Percentiles rank a stretch among this genome's conserved stretches.
Evolutionary conservation across 1,139 yeast genomes (phyloP).

Genomic region (Candida pseudoviswanathii): DNA sequence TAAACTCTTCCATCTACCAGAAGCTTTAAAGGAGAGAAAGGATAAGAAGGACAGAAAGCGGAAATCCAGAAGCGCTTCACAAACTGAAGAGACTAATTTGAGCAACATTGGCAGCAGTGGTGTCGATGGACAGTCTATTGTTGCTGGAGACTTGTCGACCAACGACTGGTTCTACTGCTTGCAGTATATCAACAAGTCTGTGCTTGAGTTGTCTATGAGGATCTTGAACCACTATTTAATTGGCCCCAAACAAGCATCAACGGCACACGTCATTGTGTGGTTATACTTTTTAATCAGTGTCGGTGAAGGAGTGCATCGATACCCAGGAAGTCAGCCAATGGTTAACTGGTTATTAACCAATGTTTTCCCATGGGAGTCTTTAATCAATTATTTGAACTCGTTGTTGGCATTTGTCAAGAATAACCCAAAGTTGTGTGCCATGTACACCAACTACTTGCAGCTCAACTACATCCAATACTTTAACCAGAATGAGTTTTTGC

Average conservation of each 20-base stretch:
- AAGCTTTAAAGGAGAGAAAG: conserved; percentile 67
- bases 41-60: conserved; percentile 71
- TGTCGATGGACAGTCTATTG: conserved; percentile 33
- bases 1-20: conserved; percentile 66
- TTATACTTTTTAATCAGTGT: conserved; percentile 65
- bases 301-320: conserved; percentile 54
- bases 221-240: conserved; percentile 64
- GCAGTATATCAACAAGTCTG: conserved; percentile 61
- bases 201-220: conserved; percentile 64
- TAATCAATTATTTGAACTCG: conserved; percentile 63
- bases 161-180: conserved; percentile 63
- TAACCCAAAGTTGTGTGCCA: conserved; percentile 27
- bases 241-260: conserved; percentile 71
- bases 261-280: conserved; percentile 74
- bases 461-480: conserved; percentile 40
- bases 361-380: conserved; percentile 67
- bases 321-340: conserved; percentile 51
- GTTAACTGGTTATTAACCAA: conserved; percentile 55
- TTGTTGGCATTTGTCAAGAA: conserved; percentile 38
- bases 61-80: conserved; percentile 38
- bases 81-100: conserved; percentile 16
- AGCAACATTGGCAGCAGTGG: conserved; percentile 15
- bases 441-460: conserved; percentile 36
- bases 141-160: conserved; percentile 48
- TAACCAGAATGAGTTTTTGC: conserved; percentile 59